Base-by-base conservation (phyloP, 2,329 filamentous ascomycete species). In the Mycogone perniciosa region DNA sequence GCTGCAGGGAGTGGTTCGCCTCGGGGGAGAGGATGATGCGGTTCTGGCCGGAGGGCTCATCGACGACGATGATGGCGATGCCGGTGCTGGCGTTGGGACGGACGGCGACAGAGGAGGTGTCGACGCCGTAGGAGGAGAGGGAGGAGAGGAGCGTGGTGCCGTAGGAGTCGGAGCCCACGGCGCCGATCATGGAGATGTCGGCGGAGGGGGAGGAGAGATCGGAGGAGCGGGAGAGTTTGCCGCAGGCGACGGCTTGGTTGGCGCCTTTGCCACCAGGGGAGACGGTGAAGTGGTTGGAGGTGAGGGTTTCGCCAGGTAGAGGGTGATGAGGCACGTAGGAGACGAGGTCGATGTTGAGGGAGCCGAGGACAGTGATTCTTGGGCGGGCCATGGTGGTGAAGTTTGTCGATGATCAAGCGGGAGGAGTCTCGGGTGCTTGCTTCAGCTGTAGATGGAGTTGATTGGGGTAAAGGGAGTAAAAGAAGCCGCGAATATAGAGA, bases 221-320 rank as follows among this genome's bases (percentile, higher is more conserved):
- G 31, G 64, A 59, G 30, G 76, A 63, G 44, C 86, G 80, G 1
- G 88, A 93, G 46, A 95, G 80, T 56, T 92, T 88, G 46, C 85
- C 88, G 70, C 86, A 90, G 27, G 90, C 89, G 50, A 96, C 88
- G 53, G 90, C 91, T 73, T 97, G 92, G 74, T 97, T 97, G 54
- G 91, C 90, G 57, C 92, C 92, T 72, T 99, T 99, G 51, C 93
- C 92, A 61, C 92, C 93, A 31, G 87, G 85, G 40, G 87, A 90
- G 34, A 85, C 89, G 63, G 79, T 79, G 71, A 95, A 95, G 20
- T 82, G 83, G 57, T 75, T 83, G 44, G 89, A 81, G 2, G 88
- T 91, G 46, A 97, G 77, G 3, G 92, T 97, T 71, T 99, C 92
- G 58, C 92, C 93, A 1, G 86, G 84, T 1, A 78, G 73, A 1